phyloP scores from a whole-genome alignment of 768 basidiomycete species.

The Sistotremastrum suecicum region DNA sequence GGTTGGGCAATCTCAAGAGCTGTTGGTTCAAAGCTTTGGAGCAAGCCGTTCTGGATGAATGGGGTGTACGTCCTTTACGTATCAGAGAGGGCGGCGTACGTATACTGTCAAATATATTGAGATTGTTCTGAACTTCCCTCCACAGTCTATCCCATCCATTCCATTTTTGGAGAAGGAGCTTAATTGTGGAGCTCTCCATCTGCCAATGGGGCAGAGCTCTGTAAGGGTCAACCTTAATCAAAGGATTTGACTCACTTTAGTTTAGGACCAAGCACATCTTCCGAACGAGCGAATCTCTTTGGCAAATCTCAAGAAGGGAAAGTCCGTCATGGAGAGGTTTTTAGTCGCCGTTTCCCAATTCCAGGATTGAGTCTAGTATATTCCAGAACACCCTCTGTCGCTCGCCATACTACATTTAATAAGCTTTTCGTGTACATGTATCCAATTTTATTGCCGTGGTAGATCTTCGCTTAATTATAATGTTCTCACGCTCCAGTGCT shows the following conservation, averaged over 20 bases:
- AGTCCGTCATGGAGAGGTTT: slow-evolving; percentile 65
- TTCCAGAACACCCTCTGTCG: too few species aligned
- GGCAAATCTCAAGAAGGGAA: slow-evolving; percentile 64
- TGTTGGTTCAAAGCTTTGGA: slow-evolving; percentile 82
- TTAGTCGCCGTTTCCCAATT: slow-evolving; percentile 4
- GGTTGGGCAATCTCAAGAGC: slow-evolving; percentile 80
- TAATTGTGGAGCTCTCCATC: slow-evolving; percentile 74
- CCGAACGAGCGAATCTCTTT: slow-evolving; percentile 87
- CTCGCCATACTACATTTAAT: too few species aligned
- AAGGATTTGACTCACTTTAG: background rate
- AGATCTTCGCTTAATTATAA: too few species aligned
- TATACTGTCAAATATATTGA: slow-evolving; percentile 8
- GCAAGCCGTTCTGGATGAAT: slow-evolving; percentile 68
- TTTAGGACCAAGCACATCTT: slow-evolving; percentile 80
- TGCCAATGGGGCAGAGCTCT: slow-evolving; percentile 87
- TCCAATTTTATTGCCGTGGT: too few species aligned
- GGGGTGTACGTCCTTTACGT: slow-evolving; percentile 72
- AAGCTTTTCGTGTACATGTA: too few species aligned
- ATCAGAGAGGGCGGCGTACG: slow-evolving; percentile 89
- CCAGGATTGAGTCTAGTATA: too few species aligned
- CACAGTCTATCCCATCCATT: slow-evolving; percentile 83
- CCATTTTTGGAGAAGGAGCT: slow-evolving; percentile 92
- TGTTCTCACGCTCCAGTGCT: too few species aligned
- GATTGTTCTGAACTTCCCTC: background rate
- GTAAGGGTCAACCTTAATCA: slow-evolving; percentile 28